A percentile compares a stretch with the other conserved stretches of the same genome.
Evolutionary conservation across 1,139 yeast genomes (phyloP).

Genomic region (Geotrichum armillariae): DNA sequence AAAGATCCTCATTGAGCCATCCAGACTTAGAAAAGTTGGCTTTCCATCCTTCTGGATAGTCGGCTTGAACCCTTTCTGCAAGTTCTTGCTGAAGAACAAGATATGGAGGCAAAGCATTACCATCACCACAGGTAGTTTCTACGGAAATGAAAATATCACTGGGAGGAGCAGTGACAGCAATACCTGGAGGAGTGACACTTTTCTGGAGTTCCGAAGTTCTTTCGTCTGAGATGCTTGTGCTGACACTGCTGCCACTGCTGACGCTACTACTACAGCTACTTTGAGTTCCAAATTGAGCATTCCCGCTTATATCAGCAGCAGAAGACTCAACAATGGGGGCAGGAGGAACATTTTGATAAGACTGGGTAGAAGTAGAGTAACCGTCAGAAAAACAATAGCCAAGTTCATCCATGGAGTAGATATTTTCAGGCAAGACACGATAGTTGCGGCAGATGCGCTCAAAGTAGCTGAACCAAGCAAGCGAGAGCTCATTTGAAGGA

Average conservation of each 20-base stretch:
- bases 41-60: constrained; percentile 12
- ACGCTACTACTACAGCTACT: constrained; percentile 10
- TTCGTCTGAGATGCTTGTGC: too few relatives aligned
- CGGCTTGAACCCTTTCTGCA: constrained; percentile 13
- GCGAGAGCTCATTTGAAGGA: constrained; percentile 9
- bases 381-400: constrained; percentile 16
- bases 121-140: constrained; percentile 20
- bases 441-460: constrained; percentile 15
- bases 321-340: constrained; percentile 6
- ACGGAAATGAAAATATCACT: constrained; percentile 11
- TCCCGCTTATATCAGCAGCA: background rate
- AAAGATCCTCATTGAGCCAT: constrained; percentile 18
- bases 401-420: constrained; percentile 21
- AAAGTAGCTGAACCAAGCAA: constrained; percentile 19
- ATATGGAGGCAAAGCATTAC: constrained; percentile 17
- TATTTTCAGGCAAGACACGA: constrained; percentile 18
- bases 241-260: constrained; percentile 4
- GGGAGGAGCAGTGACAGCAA: constrained; percentile 14
- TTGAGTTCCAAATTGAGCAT: background rate
- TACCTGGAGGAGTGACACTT: background rate
- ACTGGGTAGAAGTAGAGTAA: background rate
- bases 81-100: constrained; percentile 10
- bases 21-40: constrained; percentile 16
- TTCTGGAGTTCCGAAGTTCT: background rate
- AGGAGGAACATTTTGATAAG: background rate